A percentile compares a stretch with the other conserved stretches of the same genome.
Evolutionary conservation across 2,329 filamentous ascomycete species (phyloP).

Genomic region (Teratosphaeriaceae sp.): DNA sequence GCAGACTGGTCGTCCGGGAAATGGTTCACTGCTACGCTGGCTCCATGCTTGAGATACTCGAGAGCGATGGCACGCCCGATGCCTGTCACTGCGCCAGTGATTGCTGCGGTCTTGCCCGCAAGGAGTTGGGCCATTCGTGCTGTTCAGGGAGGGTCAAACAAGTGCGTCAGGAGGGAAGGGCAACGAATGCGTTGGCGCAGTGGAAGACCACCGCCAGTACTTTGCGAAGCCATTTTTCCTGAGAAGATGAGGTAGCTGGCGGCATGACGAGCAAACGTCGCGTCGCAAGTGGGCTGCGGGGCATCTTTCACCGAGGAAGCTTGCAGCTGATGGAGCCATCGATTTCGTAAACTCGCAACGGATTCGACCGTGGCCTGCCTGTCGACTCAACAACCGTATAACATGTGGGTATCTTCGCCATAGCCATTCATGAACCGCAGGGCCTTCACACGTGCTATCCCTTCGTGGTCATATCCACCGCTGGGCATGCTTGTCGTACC

Average conservation of each 20-base stretch:
- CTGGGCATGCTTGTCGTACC: slow-evolving; percentile 52
- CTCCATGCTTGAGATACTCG: slow-evolving; percentile 70
- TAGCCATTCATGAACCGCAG: too few relatives aligned
- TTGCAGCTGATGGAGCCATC: too few relatives aligned
- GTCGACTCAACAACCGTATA: too few relatives aligned
- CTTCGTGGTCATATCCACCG: slow-evolving; percentile 39
- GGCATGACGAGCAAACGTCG: neutral
- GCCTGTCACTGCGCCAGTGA: slow-evolving; percentile 80
- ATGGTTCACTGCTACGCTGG: slow-evolving; percentile 74
- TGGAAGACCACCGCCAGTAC: neutral
- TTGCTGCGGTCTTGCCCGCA: slow-evolving; percentile 69
- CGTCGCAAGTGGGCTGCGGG: neutral
- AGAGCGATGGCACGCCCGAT: slow-evolving; percentile 82
- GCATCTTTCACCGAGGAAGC: neutral
- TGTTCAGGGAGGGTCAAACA: neutral
- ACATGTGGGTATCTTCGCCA: too few relatives aligned
- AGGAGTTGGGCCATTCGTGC: slow-evolving; percentile 42
- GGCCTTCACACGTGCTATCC: too few relatives aligned
- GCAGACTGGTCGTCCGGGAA: slow-evolving; percentile 51
- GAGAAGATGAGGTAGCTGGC: too few relatives aligned
- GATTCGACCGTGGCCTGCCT: too few relatives aligned
- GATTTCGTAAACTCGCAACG: too few relatives aligned
- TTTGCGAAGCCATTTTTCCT: neutral
- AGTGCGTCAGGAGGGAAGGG: neutral
- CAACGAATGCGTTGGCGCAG: neutral